Percentiles rank a stretch among this genome's conserved stretches.
phyloP scores from a whole-genome alignment of 2,329 filamentous ascomycete species.

The Camillea tinctor region DNA sequence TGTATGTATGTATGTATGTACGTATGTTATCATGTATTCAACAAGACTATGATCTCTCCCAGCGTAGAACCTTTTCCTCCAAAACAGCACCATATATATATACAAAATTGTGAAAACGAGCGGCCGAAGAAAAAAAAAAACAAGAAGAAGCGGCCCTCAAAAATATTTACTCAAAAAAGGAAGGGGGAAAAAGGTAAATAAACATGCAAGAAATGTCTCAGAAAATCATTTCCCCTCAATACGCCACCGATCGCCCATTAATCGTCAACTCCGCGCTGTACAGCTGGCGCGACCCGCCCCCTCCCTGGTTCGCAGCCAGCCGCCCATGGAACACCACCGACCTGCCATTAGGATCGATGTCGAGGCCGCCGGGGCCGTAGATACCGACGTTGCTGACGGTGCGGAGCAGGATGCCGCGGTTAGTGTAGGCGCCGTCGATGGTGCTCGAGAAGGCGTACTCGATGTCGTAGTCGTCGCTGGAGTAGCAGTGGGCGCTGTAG shows the following conservation, averaged over 20 bases:
- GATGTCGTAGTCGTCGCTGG: constrained; percentile 34
- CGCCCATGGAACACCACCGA: constrained; percentile 31
- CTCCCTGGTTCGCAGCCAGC: constrained; percentile 15
- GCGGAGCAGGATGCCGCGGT: constrained; percentile 30
- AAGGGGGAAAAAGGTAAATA: too few species aligned
- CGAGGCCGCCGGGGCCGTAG: constrained; percentile 31
- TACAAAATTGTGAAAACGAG: background rate
- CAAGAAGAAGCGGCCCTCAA: background rate
- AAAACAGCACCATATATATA: background rate
- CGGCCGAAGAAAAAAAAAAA: background rate
- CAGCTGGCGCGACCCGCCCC: constrained; percentile 19
- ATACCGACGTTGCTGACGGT: constrained; percentile 28
- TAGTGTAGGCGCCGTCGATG: constrained; percentile 28
- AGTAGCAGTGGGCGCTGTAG: constrained; percentile 34
- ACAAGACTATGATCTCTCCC: background rate
- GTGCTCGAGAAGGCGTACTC: constrained; percentile 33
- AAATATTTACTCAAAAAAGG: background rate
- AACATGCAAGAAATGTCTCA: background rate
- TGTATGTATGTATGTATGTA: too few species aligned
- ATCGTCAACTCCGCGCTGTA: constrained; percentile 28
- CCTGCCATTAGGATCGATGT: constrained; percentile 31
- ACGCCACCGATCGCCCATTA: constrained; percentile 18
- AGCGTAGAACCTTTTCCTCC: too few species aligned
- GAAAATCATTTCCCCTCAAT: background rate
- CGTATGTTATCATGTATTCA: background rate